phyloP scores from a whole-genome alignment of 1,284 basidiomycete species.

The Spongiforma sp. region DNA sequence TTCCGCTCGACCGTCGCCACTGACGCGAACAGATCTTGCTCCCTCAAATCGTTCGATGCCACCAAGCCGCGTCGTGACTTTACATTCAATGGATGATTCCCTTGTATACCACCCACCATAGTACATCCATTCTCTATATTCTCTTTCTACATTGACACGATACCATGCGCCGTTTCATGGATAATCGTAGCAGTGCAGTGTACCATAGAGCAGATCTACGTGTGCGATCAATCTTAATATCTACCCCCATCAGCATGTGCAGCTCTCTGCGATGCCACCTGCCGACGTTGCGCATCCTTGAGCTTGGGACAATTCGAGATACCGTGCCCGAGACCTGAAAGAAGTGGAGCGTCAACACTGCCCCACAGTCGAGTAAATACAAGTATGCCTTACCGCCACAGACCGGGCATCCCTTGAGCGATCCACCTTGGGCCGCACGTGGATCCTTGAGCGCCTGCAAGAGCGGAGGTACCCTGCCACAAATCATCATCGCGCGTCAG shows the following conservation, averaged over 20 bases:
- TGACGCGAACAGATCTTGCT: constrained; percentile 3
- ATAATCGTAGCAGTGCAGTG: constrained; percentile 5
- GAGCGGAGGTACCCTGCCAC: not conserved
- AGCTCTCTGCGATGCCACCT: constrained; percentile 83
- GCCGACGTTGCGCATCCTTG: constrained; percentile 90
- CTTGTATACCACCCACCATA: not conserved
- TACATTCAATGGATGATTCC: constrained; percentile 25
- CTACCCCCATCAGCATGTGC: constrained; percentile 69
- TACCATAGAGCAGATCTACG: constrained; percentile 14
- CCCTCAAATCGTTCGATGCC: constrained; percentile 21
- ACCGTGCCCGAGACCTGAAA: too few relatives aligned
- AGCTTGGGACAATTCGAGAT: constrained; percentile 98
- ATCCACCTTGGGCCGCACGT: too few relatives aligned
- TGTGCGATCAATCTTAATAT: constrained; percentile 16
- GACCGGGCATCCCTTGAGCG: too few relatives aligned
- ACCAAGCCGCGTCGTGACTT: constrained; percentile 25
- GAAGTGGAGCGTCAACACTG: constrained; percentile 57
- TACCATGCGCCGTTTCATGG: not conserved
- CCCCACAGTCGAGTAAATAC: too few relatives aligned
- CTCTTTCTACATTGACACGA: too few relatives aligned
- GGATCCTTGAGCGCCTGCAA: too few relatives aligned
- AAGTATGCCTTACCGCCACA: too few relatives aligned
- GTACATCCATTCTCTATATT: too few relatives aligned
- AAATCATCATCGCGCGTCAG: not conserved
- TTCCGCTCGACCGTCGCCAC: constrained; percentile 1